A percentile compares a stretch with the other conserved stretches of the same genome.
Evolutionary conservation across 2,329 filamentous ascomycete genomes (phyloP).

Genomic region (Penicillium rolfsii): DNA sequence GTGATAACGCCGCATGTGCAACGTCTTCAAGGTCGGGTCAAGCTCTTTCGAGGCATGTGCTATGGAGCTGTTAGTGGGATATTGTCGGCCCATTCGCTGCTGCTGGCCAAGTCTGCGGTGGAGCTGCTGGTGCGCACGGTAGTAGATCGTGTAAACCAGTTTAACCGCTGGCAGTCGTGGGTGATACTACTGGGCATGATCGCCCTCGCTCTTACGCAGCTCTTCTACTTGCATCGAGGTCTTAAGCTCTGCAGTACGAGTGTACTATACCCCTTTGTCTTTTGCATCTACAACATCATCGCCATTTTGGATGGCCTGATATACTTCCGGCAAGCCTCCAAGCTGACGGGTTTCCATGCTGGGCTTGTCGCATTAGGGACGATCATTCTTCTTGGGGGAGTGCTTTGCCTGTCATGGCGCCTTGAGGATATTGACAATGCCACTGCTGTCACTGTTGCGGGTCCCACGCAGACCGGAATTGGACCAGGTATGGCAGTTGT

Average conservation of each 20-base stretch:
- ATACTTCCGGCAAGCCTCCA: constrained; percentile 88
- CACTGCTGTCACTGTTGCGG: constrained; percentile 45
- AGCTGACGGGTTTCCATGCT: constrained; percentile 74
- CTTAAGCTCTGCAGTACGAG: constrained; percentile 94
- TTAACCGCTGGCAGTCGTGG: constrained; percentile 95
- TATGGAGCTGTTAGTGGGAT: constrained; percentile 92
- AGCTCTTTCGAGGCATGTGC: constrained; percentile 77
- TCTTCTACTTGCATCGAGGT: constrained; percentile 93
- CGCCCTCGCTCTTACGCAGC: constrained; percentile 79
- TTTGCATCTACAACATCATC: constrained; percentile 99
- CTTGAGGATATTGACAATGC: constrained; percentile 66
- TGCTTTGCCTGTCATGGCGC: constrained; percentile 91
- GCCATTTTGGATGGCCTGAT: constrained; percentile 96
- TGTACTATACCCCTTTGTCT: constrained; percentile 93
- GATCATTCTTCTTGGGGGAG: constrained; percentile 79
- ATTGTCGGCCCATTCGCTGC: constrained; percentile 86
- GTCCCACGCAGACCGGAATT: constrained; percentile 67
- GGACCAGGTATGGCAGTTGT: constrained; percentile 82
- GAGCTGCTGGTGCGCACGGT: constrained; percentile 89
- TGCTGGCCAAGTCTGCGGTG: constrained; percentile 95
- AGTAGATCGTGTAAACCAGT: constrained; percentile 85
- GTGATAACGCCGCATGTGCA: constrained; percentile 43
- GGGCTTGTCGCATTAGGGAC: constrained; percentile 78
- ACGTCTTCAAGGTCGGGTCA: constrained; percentile 63
- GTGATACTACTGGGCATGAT: constrained; percentile 81